Percentiles rank a stretch among this genome's conserved stretches.
Conservation (phyloP, 148 eudicot species). For the Camellia granthamiana region DNA sequence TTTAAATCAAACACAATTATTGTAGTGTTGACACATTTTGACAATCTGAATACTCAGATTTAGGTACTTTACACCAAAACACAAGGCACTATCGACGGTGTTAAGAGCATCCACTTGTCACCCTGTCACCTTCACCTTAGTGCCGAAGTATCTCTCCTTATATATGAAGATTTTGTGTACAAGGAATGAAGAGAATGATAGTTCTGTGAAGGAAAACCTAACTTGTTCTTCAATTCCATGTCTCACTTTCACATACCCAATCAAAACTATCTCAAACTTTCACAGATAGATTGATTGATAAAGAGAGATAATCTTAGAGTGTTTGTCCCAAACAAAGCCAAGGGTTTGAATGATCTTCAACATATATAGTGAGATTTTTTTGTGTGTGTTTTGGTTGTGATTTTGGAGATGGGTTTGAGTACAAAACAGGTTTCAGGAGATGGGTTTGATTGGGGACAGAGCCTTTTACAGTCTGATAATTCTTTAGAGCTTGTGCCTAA, state of each 20-base stretch:
- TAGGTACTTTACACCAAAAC: constrained; percentile 14
- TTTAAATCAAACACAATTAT: no score
- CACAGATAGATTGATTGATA: constrained; percentile 31
- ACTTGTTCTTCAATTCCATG: background rate
- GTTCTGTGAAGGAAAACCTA: constrained; percentile 9
- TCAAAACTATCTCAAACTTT: constrained; percentile 18
- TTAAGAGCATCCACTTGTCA: constrained; percentile 41
- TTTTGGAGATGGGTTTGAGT: constrained; percentile 56
- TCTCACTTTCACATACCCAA: constrained; percentile 17
- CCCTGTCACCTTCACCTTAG: constrained; percentile 37
- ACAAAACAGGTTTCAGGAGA: constrained; percentile 59
- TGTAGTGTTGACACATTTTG: background rate
- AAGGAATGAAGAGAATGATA: constrained; percentile 7
- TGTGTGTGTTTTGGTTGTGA: background rate
- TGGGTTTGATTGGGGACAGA: constrained; percentile 41
- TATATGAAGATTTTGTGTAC: background rate
- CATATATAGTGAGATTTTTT: no score
- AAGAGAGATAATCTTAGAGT: constrained; percentile 26
- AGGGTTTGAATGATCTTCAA: background rate
- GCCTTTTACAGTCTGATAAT: constrained; percentile 17
- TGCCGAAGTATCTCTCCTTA: constrained; percentile 32
- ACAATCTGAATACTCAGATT: background rate
- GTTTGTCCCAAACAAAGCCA: constrained; percentile 17
- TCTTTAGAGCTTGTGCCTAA: constrained; percentile 29
- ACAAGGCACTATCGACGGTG: constrained; percentile 50